phyloP scores from a whole-genome alignment of 306 rosid species.

The Inga oerstediana region DNA sequence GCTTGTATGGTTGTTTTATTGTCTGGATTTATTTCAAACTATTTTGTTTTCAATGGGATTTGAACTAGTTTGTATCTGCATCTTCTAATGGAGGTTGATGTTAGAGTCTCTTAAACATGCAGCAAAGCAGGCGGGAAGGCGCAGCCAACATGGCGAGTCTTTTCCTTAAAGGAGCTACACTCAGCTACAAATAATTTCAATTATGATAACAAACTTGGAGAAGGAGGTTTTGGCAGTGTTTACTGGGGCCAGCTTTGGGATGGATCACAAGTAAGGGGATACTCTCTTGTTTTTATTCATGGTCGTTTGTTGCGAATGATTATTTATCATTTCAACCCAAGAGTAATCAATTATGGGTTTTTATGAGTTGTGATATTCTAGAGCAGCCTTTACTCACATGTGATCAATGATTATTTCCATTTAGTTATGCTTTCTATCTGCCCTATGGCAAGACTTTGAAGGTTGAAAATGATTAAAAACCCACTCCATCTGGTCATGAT shows the following conservation, averaged over 20 bases:
- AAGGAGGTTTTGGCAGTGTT: constrained; percentile 90
- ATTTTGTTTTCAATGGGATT: background rate
- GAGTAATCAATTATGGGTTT: background rate
- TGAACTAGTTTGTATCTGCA: background rate
- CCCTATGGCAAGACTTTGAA: constrained; percentile 1
- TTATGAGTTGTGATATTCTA: background rate
- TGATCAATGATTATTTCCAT: background rate
- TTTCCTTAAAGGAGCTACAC: constrained; percentile 83
- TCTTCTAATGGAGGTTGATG: constrained; percentile 20
- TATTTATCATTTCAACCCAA: background rate
- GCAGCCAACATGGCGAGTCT: constrained; percentile 76
- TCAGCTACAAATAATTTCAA: constrained; percentile 88
- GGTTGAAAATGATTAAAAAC: constrained; percentile 9
- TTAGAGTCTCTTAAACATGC: constrained; percentile 33
- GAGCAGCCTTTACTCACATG: background rate
- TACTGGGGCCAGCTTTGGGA: constrained; percentile 99
- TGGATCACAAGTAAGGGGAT: constrained; percentile 71
- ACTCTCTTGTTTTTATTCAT: background rate
- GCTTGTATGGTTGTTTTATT: constrained; percentile 10
- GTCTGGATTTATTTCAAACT: background rate
- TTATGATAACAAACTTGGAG: constrained; percentile 93
- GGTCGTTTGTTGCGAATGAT: background rate
- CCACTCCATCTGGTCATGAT: background rate
- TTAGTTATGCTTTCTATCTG: background rate
- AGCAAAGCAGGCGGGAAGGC: constrained; percentile 67